Percentiles rank a stretch among this genome's conserved stretches.
These are phyloP conservation scores for Balakata baccata DNA, from an alignment of 345 rosid genomes.

Conservation along the genomic window DNA sequence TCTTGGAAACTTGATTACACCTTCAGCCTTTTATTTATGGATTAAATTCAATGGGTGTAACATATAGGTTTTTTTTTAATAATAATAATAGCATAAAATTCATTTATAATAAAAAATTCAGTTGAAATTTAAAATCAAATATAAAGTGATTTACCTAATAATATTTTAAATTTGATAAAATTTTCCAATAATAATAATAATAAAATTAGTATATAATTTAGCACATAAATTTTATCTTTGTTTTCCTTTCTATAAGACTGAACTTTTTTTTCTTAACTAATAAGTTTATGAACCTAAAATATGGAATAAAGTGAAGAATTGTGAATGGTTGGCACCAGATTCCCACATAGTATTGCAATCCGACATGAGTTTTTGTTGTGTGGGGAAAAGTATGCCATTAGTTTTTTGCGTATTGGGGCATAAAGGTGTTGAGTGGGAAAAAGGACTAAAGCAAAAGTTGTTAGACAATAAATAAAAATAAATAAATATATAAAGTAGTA, in stretches of 20 bases:
- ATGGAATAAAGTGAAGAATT: background rate
- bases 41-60: too few species aligned
- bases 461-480: too few species aligned
- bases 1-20: too few species aligned
- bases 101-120: too few species aligned
- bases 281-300: background rate
- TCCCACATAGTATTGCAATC: conserved; percentile 7
- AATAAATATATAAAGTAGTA: too few species aligned
- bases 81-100: too few species aligned
- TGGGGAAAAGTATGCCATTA: conserved; percentile 16
- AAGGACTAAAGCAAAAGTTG: background rate
- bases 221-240: background rate
- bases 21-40: too few species aligned
- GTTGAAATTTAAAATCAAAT: too few species aligned
- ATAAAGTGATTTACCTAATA: too few species aligned
- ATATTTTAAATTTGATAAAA: background rate
- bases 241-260: background rate
- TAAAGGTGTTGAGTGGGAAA: background rate
- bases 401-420: conserved; percentile 14
- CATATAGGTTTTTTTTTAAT: too few species aligned
- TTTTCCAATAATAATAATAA: too few species aligned
- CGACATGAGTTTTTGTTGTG: background rate
- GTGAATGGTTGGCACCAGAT: background rate
- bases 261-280: too few species aligned
- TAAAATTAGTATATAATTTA: background rate